Evolutionary conservation across 805 yeast species (phyloP).

Genomic region (Lachancea fermentati): DNA sequence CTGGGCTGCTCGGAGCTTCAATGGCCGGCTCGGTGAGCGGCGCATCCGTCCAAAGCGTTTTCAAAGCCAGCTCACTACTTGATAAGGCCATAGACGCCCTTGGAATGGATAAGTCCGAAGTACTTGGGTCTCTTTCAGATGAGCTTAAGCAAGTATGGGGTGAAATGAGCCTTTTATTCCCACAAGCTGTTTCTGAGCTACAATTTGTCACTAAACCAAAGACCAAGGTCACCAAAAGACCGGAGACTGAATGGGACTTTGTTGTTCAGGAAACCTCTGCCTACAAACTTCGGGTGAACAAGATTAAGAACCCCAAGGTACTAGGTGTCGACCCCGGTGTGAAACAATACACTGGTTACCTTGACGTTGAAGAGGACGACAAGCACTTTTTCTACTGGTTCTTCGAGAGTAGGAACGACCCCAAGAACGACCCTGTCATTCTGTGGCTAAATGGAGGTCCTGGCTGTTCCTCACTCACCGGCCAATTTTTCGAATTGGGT

Average conservation of each 20-base stretch:
- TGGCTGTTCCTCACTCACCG: conserved; percentile 86
- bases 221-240: conserved; percentile 22
- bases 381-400: conserved; percentile 84
- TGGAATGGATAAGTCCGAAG: conserved; percentile 37
- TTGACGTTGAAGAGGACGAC: conserved; percentile 76
- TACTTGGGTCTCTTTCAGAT: conserved; percentile 40
- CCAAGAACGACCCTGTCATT: conserved; percentile 76
- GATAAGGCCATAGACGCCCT: conserved; percentile 46
- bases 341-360: conserved; percentile 78
- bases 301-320: conserved; percentile 47
- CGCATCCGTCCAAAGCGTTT: conserved; percentile 8
- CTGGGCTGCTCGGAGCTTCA: conserved; percentile 5
- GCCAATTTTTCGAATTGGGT: conserved; percentile 81
- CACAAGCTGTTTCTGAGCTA: conserved; percentile 47
- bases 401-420: conserved; percentile 85
- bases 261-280: conserved; percentile 35
- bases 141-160: conserved; percentile 53
- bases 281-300: conserved; percentile 57
- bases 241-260: conserved; percentile 26
- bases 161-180: conserved; percentile 57
- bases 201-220: conserved; percentile 47
- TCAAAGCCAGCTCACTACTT: conserved; percentile 28
- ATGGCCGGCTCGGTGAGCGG: conserved; percentile 7
- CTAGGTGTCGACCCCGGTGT: conserved; percentile 74
- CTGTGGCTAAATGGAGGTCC: conserved; percentile 96